A percentile compares a stretch with the other conserved stretches of the same genome.
Evolutionary conservation across 106 monocot genomes (phyloP).

Genomic region (Allium cepa): DNA sequence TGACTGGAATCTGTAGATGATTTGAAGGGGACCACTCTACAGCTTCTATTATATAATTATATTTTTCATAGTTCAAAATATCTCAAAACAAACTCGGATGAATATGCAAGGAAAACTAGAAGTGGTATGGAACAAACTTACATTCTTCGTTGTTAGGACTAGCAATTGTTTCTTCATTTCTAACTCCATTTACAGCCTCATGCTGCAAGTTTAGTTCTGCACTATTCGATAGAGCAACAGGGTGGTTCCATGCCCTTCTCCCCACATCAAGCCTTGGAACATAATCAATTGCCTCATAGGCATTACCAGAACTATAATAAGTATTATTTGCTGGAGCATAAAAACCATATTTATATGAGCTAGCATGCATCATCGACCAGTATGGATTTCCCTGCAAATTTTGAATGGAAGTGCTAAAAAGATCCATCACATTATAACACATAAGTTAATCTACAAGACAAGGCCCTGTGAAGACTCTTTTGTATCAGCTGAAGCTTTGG

Average conservation of each 20-base stretch:
- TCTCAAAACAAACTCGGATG: not conserved
- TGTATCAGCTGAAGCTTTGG: no score
- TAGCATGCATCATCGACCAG: slow-evolving; percentile 67
- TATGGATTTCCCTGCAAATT: slow-evolving; percentile 64
- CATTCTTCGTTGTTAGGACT: slow-evolving; percentile 51
- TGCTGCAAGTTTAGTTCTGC: slow-evolving; percentile 19
- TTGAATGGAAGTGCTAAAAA: no score
- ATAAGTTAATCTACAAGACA: no score
- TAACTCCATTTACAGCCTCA: slow-evolving; percentile 22
- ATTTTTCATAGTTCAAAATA: not conserved
- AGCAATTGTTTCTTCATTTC: slow-evolving; percentile 21
- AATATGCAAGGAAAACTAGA: not conserved
- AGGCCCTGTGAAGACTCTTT: no score
- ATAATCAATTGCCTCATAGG: slow-evolving; percentile 71
- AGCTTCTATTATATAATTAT: no score
- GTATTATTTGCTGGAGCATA: slow-evolving; percentile 42
- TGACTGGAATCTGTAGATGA: not conserved
- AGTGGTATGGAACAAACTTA: slow-evolving; percentile 30
- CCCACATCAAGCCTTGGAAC: slow-evolving; percentile 47
- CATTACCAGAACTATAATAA: slow-evolving; percentile 47
- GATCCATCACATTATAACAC: no score
- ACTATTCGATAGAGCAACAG: slow-evolving; percentile 17
- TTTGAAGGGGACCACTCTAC: not conserved
- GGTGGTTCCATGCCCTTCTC: slow-evolving; percentile 49
- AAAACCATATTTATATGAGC: slow-evolving; percentile 58